Evolutionary conservation across 2,329 filamentous ascomycete genomes (phyloP), one percentile per base, ranked within the genome.

Genomic region (Scedosporium dehoogii): DNA sequence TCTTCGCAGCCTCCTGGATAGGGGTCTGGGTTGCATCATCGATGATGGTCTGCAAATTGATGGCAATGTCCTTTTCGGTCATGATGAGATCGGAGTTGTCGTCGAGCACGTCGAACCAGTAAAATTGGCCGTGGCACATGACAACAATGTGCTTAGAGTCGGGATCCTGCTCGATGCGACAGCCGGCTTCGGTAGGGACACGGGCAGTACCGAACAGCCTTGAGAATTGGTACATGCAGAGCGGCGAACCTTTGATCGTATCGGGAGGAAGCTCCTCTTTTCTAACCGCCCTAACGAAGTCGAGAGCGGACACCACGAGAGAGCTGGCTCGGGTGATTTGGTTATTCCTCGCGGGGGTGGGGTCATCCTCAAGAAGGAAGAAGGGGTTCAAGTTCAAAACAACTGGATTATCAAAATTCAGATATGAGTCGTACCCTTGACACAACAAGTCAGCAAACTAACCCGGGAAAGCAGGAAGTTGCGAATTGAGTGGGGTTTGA

Each of bases 361-460:
- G 94, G 70, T 99, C 94, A 78, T 99, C 94, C 75, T 97, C 94
- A 60, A 99, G 81, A 63, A 99, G 80, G 78, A 99, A 99, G 77
- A 99, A 99, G 0, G 94, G 94, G 71, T 99, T 99, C 66, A 99
- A 78, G 75, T 99, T 97, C 67, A 99, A 83, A 48, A 99, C 94
- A 48, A 99, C 94, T 0, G 94, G 92, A 70, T 97, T 97, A 73
- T 97, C 94, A 72, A 89, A 99, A 76, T 97, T 97, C 66, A 99
- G 81, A 72, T 97, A 99, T 33, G 94, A 97, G 73, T 99, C 94
- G 73, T 97, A 97, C 94, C 92, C 92, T 96, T 44, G 12, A 27
- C 14, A 82, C 93, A 99, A 99, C 69, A 99, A 99, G 70, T 99
- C 94, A 73, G 97, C 94, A 69, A 99, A 97, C 72, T 97, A 99